phyloP scores from a whole-genome alignment of 1,284 basidiomycete genomes.

The Ganoderma multipileum region DNA sequence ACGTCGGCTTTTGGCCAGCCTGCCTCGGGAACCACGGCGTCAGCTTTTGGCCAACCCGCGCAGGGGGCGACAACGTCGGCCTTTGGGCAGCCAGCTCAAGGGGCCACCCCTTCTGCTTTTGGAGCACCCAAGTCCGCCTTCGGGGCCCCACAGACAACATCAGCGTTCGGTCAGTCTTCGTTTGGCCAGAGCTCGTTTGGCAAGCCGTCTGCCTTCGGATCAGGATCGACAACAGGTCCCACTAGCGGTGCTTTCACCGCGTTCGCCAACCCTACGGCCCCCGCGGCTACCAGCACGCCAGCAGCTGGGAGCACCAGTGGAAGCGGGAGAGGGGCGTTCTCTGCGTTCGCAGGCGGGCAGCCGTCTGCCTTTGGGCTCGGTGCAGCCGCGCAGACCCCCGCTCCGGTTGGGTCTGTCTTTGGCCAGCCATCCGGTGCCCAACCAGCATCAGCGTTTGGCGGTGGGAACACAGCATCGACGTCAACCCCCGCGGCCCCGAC shows the following conservation, averaged over 20 bases:
- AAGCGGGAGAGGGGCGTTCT: constrained; percentile 40
- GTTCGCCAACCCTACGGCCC: constrained; percentile 31
- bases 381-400: constrained; percentile 28
- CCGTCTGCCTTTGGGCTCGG: constrained; percentile 43
- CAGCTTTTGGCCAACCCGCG: constrained; percentile 36
- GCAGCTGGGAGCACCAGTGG: neutral
- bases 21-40: constrained; percentile 22
- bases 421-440: constrained; percentile 33
- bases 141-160: constrained; percentile 34
- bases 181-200: constrained; percentile 36
- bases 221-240: constrained; percentile 16
- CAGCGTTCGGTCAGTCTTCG: constrained; percentile 41
- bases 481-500: constrained; percentile 28
- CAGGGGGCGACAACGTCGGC: constrained; percentile 31
- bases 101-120: constrained; percentile 11
- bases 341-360: constrained; percentile 42
- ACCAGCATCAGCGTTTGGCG: constrained; percentile 16
- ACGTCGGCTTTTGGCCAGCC: constrained; percentile 44
- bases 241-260: constrained; percentile 36
- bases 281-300: constrained; percentile 28
- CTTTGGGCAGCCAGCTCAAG: constrained; percentile 40
- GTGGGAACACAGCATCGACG: constrained; percentile 13
- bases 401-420: constrained; percentile 36
- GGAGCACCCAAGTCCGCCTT: constrained; percentile 35
- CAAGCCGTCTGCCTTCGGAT: constrained; percentile 45